phyloP scores from a whole-genome alignment of 805 yeast species.

The Jamesozyma lodderae region DNA sequence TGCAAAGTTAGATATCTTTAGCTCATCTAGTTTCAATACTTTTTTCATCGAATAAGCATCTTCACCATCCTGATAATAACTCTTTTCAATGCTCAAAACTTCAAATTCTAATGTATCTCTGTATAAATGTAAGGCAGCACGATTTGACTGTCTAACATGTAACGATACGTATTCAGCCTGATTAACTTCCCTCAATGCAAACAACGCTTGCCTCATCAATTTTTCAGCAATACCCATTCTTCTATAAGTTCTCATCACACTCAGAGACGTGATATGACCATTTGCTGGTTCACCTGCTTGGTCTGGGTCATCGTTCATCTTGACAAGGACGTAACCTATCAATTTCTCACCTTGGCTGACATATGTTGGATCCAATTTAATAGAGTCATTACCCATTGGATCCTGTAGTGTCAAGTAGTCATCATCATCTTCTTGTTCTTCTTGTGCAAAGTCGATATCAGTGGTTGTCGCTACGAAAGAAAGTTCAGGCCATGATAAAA shows the following conservation, averaged over 20 bases:
- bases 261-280: conserved; percentile 89
- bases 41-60: conserved; percentile 95
- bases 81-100: conserved; percentile 69
- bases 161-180: conserved; percentile 76
- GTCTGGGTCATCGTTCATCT: conserved; percentile 91
- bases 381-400: conserved; percentile 13
- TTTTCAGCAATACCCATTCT: conserved; percentile 92
- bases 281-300: conserved; percentile 67
- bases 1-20: conserved; percentile 50
- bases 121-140: conserved; percentile 90
- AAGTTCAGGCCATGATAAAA: conserved; percentile 95
- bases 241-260: conserved; percentile 93
- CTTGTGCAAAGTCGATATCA: conserved; percentile 27
- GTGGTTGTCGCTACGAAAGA: conserved; percentile 89
- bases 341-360: conserved; percentile 61
- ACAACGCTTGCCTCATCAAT: conserved; percentile 75
- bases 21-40: conserved; percentile 48
- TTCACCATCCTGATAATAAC: conserved; percentile 95
- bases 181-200: conserved; percentile 73
- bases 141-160: conserved; percentile 87
- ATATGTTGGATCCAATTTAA: conserved; percentile 56
- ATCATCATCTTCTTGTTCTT: conserved; percentile 21
- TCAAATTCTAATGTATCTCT: conserved; percentile 77
- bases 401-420: conserved; percentile 15
- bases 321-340: conserved; percentile 93